Base-by-base conservation (phyloP, 208 protist genomes). In the Zelonia costaricensis region DNA sequence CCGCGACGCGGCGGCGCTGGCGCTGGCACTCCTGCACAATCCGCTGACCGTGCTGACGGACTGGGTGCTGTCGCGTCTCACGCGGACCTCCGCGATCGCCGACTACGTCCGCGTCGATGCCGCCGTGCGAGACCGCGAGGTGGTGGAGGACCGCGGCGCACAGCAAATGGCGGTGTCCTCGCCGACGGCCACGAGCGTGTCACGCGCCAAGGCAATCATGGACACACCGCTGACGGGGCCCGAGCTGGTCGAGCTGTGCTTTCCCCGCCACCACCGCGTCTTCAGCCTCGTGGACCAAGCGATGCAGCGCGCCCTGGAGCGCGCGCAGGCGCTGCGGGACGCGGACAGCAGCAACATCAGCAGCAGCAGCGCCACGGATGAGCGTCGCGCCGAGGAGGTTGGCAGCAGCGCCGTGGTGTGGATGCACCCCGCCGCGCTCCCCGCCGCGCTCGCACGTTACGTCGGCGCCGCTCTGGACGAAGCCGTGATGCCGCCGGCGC, bases 211-310 rank as follows among this genome's bases (percentile, higher is more conserved):
- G 1, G 66, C 66, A 3, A n/a, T 57, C 20, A 45, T 23, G 13
- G 44, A 42, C 8, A 2, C 5, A 0, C 9, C 43, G 10, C 15
- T 72, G n/a, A 40, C 57, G 10, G 39, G 57, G 4, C 28, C n/a
- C 20, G 40, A 72, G 45, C 13, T 72, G 0, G 51, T 65, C 13
- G 66, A 64, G n/a, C 51, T 65, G n/a, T 74, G 62, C 62, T 87
- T 87, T 36, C 76, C 81, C 12, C 73, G 68, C 15, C 65, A 74
- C 42, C 76, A 77, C 55, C 27, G 39, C 8, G 45, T 81, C n/a
- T 62, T 79, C 43, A 40, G n/a, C 4, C 40, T 51, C 15, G 20
- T 87, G 16, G 81, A 87, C 27, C 23, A 57, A 22, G 64, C 69
- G 5, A 43, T 87, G 47, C 63, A 52, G n/a, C 66, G 46, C 62